Conservation (phyloP, 352 stramenopile species). For the Phytophthora uliginosa region DNA sequence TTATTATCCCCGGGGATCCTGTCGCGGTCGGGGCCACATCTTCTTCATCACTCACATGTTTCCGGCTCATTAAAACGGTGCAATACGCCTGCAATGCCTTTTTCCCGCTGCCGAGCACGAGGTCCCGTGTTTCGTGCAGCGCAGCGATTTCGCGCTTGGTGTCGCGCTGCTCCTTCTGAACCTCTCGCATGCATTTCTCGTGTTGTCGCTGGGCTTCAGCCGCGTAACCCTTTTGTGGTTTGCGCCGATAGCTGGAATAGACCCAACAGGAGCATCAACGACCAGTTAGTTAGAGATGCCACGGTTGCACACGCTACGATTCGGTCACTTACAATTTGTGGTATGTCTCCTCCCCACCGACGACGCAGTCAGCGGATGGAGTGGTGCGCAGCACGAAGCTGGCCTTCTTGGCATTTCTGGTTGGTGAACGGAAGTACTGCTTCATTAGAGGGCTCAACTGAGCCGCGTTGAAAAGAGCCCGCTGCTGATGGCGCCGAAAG, state of each 20-base stretch:
- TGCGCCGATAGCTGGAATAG: conserved; percentile 54
- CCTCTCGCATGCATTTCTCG: conserved; percentile 63
- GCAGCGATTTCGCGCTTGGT: conserved; percentile 66
- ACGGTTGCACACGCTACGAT: not conserved
- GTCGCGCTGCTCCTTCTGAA: conserved; percentile 69
- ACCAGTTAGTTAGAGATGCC: not conserved
- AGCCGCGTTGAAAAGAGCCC: conserved; percentile 81
- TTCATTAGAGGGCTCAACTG: conserved; percentile 87
- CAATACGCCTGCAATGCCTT: conserved; percentile 80
- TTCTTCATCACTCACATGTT: conserved; percentile 44
- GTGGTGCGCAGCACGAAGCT: conserved; percentile 84
- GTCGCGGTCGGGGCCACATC: conserved; percentile 18
- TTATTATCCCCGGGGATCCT: not conserved
- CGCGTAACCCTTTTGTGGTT: conserved; percentile 54
- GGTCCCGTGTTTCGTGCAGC: conserved; percentile 73
- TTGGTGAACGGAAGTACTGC: conserved; percentile 72
- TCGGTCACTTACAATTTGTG: conserved; percentile 66
- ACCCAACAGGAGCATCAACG: not conserved
- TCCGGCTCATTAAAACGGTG: conserved; percentile 70
- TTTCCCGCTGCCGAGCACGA: conserved; percentile 79
- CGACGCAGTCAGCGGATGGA: conserved; percentile 69
- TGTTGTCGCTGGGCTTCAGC: conserved; percentile 59
- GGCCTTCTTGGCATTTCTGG: conserved; percentile 70
- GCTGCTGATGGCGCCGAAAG: conserved; percentile 72
- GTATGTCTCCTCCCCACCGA: conserved; percentile 87